These are phyloP conservation scores for Beta macrorhiza DNA, from an alignment of 179 eudicot species.

Conservation along the genomic window DNA sequence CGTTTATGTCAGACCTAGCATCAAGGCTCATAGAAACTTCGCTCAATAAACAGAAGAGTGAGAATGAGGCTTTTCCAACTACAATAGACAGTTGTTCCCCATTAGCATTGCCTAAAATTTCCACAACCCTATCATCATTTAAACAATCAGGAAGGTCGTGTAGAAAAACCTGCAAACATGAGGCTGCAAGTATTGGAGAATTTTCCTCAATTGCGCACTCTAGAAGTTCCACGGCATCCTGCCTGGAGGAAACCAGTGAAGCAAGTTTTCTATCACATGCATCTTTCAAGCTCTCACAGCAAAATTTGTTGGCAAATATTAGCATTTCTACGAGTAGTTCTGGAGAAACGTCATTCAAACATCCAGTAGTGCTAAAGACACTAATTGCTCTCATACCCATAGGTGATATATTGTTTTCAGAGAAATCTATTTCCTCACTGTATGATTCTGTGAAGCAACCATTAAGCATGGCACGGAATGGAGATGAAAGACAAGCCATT, in stretches of 20 bases:
- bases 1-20: slow-evolving; percentile 57
- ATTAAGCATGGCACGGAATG: slow-evolving; percentile 85
- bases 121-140: slow-evolving; percentile 59
- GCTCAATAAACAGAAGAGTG: slow-evolving; percentile 70
- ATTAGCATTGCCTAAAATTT: slow-evolving; percentile 56
- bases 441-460: slow-evolving; percentile 85
- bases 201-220: slow-evolving; percentile 86
- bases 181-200: slow-evolving; percentile 78
- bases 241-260: slow-evolving; percentile 55
- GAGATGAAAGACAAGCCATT: slow-evolving; percentile 74
- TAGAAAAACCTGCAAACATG: slow-evolving; percentile 86
- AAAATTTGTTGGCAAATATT: slow-evolving; percentile 82
- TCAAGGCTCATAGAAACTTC: slow-evolving; percentile 75
- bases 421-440: slow-evolving; percentile 62
- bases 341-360: slow-evolving; percentile 46
- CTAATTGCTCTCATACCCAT: slow-evolving; percentile 67
- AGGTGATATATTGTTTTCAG: slow-evolving; percentile 68
- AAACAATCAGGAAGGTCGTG: slow-evolving; percentile 81
- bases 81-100: slow-evolving; percentile 54
- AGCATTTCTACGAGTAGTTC: slow-evolving; percentile 66
- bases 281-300: slow-evolving; percentile 87
- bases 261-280: slow-evolving; percentile 88
- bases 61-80: slow-evolving; percentile 73
- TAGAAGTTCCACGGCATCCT: slow-evolving; percentile 72
- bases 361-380: slow-evolving; percentile 59